These are phyloP conservation scores for Tylopilus plumbeoviolaceoides DNA, from an alignment of 768 basidiomycete species.

Conservation along the genomic window DNA sequence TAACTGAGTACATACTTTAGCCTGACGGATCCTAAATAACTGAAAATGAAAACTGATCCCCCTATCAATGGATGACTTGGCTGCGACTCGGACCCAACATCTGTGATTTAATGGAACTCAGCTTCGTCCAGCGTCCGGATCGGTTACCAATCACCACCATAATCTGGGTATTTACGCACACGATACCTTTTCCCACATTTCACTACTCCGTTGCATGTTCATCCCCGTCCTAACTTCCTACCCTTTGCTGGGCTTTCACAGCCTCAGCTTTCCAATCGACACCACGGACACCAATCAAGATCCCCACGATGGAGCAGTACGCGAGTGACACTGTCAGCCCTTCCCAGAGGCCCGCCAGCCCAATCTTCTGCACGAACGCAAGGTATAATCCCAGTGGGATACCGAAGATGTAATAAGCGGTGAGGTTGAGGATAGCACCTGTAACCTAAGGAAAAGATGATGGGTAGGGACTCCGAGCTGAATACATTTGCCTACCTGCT, in stretches of 20 bases:
- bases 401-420: constrained; percentile 78
- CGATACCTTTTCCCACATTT: neutral
- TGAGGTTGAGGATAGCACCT: constrained; percentile 60
- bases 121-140: no score
- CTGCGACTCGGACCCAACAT: no score
- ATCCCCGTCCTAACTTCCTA: constrained; percentile 36
- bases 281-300: constrained; percentile 43
- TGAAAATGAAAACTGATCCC: no score
- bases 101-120: no score
- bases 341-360: constrained; percentile 77
- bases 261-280: constrained; percentile 71
- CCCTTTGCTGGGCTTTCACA: constrained; percentile 6
- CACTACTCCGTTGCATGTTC: neutral
- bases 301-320: constrained; percentile 54
- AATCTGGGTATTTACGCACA: no score
- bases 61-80: no score
- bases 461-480: neutral
- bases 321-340: constrained; percentile 71
- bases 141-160: no score
- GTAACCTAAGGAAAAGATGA: constrained; percentile 40
- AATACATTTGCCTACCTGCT: constrained; percentile 43
- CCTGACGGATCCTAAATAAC: no score
- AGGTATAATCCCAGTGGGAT: constrained; percentile 82
- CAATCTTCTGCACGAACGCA: constrained; percentile 55
- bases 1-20: no score